Conservation (phyloP, 306 rosid species). For the Abrus pulchellus region DNA sequence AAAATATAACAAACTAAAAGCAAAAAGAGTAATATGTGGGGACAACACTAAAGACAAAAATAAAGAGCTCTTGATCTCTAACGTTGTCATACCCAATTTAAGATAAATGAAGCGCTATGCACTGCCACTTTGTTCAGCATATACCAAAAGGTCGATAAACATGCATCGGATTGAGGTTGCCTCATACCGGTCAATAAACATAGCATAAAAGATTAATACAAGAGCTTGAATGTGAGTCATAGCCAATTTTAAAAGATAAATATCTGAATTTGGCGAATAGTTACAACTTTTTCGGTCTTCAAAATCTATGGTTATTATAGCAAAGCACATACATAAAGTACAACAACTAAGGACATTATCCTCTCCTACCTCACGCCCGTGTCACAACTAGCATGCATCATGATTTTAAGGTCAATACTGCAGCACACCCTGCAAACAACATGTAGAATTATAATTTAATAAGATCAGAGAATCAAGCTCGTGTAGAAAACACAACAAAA, state of each 20-base stretch:
- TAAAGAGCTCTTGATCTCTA: background rate
- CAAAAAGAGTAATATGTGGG: background rate
- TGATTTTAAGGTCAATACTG: conserved; percentile 48
- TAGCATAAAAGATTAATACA: conserved; percentile 43
- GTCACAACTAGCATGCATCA: conserved; percentile 23
- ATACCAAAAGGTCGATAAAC: conserved; percentile 11
- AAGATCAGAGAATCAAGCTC: background rate
- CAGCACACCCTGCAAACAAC: conserved; percentile 64
- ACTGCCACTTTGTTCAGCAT: background rate
- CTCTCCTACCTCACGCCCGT: conserved; percentile 28
- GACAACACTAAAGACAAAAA: background rate
- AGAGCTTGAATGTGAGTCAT: conserved; percentile 7
- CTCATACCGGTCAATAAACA: background rate
- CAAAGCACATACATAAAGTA: conserved; percentile 9
- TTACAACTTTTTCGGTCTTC: conserved; percentile 8
- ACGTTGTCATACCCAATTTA: background rate
- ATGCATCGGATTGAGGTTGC: background rate
- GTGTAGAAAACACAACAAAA: background rate
- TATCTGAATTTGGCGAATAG: background rate
- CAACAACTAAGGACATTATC: conserved; percentile 32
- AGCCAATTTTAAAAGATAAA: conserved; percentile 7
- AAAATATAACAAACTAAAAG: background rate
- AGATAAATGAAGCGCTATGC: background rate
- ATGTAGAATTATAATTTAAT: conserved; percentile 17
- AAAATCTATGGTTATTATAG: conserved; percentile 18